Evolutionary conservation across 768 basidiomycete genomes (phyloP).

Genomic region (Amanita thiersii): DNA sequence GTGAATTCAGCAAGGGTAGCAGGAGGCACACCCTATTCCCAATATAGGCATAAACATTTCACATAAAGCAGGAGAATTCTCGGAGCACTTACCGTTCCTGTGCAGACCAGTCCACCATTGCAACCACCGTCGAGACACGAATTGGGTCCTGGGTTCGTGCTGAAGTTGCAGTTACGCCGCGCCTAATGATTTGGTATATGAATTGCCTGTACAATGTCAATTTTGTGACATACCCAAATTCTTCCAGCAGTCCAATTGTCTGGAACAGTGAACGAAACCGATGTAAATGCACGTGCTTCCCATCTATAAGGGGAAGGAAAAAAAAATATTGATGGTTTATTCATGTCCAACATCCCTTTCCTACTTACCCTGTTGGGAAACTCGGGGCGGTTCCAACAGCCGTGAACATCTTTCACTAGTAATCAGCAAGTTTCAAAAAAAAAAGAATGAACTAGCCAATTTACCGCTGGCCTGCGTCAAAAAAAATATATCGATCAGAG

Average conservation of each 20-base stretch:
- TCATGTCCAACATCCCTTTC: not conserved
- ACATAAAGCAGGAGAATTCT: not conserved
- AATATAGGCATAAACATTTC: conserved; percentile 2
- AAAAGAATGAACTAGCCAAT: not conserved
- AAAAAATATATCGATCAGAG: not conserved
- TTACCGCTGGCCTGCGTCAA: conserved; percentile 29
- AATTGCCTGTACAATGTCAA: not conserved
- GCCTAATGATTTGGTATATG: conserved; percentile 29
- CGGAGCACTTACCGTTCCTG: conserved; percentile 35
- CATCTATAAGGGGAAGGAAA: conserved; percentile 21
- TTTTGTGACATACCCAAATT: conserved; percentile 31
- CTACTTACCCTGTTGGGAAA: conserved; percentile 35
- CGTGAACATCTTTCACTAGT: conserved; percentile 46
- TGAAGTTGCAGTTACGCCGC: conserved; percentile 58
- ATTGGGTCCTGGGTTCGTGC: conserved; percentile 40
- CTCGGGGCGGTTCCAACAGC: conserved; percentile 46
- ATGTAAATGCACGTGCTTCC: conserved; percentile 28
- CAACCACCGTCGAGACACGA: conserved; percentile 62
- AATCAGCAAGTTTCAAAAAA: too few relatives aligned
- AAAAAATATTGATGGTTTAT: conserved; percentile 1
- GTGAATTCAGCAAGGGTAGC: conserved; percentile 66
- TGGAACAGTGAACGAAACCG: conserved; percentile 44
- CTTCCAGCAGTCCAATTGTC: conserved; percentile 59
- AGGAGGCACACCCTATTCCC: conserved; percentile 50
- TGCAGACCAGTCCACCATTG: conserved; percentile 59